Evolutionary conservation across 2,329 filamentous ascomycete genomes (phyloP).

Genomic region (Neofusicoccum sp.): DNA sequence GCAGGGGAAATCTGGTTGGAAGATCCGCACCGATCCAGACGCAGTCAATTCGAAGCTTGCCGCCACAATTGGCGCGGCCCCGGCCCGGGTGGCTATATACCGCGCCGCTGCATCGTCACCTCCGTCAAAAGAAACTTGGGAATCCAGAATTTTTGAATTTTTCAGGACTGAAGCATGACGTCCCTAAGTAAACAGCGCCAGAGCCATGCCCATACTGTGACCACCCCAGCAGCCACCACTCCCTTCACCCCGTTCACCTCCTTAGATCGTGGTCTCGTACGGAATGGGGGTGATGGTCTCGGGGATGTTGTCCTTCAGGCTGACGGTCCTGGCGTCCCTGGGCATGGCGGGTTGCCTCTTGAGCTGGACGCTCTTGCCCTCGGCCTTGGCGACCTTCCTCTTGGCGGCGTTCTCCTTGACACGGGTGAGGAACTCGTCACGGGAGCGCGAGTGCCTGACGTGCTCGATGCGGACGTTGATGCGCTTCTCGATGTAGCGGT

Average conservation of each 20-base stretch:
- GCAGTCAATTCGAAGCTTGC: not conserved
- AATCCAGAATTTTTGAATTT: constrained; percentile 19
- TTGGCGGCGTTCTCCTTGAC: constrained; percentile 95
- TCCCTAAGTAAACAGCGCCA: constrained; percentile 23
- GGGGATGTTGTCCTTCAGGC: constrained; percentile 77
- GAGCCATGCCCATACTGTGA: constrained; percentile 18
- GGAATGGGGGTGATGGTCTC: constrained; percentile 90
- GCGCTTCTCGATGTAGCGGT: constrained; percentile 99
- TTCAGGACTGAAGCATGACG: constrained; percentile 21
- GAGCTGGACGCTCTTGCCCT: constrained; percentile 84
- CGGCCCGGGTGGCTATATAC: not conserved
- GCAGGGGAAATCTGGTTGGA: not conserved
- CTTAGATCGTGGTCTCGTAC: constrained; percentile 98
- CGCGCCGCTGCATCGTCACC: not conserved
- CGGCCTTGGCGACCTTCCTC: constrained; percentile 90
- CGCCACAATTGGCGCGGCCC: not conserved
- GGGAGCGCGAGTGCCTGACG: constrained; percentile 89
- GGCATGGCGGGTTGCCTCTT: constrained; percentile 87
- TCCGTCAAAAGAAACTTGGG: not conserved
- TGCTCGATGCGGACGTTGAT: constrained; percentile 99
- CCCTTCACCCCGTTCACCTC: constrained; percentile 28
- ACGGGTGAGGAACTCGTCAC: constrained; percentile 93
- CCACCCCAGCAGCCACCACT: constrained; percentile 16
- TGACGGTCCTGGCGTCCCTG: constrained; percentile 78
- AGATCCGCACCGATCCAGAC: not conserved